Evolutionary conservation across 2,329 filamentous ascomycete genomes (phyloP).

Genomic region (Akanthomyces uredinophilus): DNA sequence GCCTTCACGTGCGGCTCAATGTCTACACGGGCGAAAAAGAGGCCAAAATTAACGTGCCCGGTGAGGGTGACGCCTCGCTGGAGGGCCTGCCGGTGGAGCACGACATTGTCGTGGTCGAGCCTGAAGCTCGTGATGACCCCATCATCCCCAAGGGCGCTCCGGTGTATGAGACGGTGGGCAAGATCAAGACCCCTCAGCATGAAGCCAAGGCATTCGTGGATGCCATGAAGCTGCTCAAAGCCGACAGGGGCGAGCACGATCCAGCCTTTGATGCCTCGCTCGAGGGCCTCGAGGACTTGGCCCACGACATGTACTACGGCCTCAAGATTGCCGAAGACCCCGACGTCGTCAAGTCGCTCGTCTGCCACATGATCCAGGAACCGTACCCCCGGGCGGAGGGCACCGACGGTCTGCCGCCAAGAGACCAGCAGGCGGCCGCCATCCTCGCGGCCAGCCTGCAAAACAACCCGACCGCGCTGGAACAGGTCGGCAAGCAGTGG

Average conservation of each 20-base stretch:
- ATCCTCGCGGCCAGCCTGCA: slow-evolving; percentile 55
- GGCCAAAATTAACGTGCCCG: slow-evolving; percentile 59
- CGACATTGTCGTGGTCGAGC: slow-evolving; percentile 51
- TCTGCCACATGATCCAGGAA: slow-evolving; percentile 47
- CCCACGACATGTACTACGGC: slow-evolving; percentile 67
- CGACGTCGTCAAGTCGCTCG: slow-evolving; percentile 47
- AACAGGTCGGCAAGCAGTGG: slow-evolving; percentile 47
- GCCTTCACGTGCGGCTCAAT: slow-evolving; percentile 62
- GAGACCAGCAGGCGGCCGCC: slow-evolving; percentile 49
- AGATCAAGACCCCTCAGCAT: slow-evolving; percentile 47
- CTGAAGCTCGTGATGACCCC: slow-evolving; percentile 31
- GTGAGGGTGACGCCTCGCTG: slow-evolving; percentile 42
- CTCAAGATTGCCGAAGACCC: slow-evolving; percentile 55
- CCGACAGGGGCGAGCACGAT: slow-evolving; percentile 27
- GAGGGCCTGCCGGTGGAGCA: slow-evolving; percentile 49
- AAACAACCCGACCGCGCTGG: slow-evolving; percentile 60
- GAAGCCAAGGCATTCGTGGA: slow-evolving; percentile 32
- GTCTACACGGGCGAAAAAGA: slow-evolving; percentile 59
- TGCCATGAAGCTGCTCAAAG: slow-evolving; percentile 47
- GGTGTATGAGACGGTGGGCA: slow-evolving; percentile 51
- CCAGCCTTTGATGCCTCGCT: slow-evolving; percentile 45
- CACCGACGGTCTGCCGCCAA: slow-evolving; percentile 23
- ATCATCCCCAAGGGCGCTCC: slow-evolving; percentile 47
- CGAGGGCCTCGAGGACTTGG: slow-evolving; percentile 55
- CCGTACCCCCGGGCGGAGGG: slow-evolving; percentile 10